phyloP scores from a whole-genome alignment of 1,284 basidiomycete genomes.

The Amylostereum areolatum region DNA sequence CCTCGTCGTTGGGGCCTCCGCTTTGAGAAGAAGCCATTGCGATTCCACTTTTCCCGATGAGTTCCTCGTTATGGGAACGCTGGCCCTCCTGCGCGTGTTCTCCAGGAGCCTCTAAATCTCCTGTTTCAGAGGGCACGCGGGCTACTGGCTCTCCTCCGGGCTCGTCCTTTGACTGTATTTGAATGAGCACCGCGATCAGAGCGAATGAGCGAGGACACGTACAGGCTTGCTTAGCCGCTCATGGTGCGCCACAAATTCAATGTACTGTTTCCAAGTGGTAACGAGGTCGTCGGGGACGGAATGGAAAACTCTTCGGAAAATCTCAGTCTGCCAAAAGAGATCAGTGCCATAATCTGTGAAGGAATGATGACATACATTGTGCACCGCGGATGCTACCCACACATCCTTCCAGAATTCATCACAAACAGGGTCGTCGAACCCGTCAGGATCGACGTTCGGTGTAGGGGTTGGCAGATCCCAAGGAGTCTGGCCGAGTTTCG shows the following conservation, averaged over 20 bases:
- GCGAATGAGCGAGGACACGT: constrained; percentile 17
- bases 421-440: constrained; percentile 83
- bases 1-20: constrained; percentile 8
- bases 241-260: constrained; percentile 73
- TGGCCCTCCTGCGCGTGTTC: constrained; percentile 16
- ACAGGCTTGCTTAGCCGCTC: constrained; percentile 72
- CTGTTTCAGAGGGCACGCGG: constrained; percentile 52
- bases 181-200: not conserved
- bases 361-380: constrained; percentile 62
- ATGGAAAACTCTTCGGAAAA: constrained; percentile 91
- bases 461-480: constrained; percentile 62
- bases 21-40: constrained; percentile 15
- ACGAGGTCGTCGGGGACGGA: constrained; percentile 87
- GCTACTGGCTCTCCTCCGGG: constrained; percentile 40
- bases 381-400: constrained; percentile 80
- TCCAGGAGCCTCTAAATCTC: constrained; percentile 36
- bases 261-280: constrained; percentile 93
- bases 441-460: constrained; percentile 69
- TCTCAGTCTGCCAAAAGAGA: constrained; percentile 65
- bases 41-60: constrained; percentile 14
- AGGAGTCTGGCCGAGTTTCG: constrained; percentile 46
- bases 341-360: constrained; percentile 10
- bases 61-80: constrained; percentile 11
- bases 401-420: constrained; percentile 85
- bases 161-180: constrained; percentile 38